Evolutionary conservation across 1,139 yeast species (phyloP), one percentile per base, ranked within the genome.

Genomic region (Blastobotrys proliferans): DNA sequence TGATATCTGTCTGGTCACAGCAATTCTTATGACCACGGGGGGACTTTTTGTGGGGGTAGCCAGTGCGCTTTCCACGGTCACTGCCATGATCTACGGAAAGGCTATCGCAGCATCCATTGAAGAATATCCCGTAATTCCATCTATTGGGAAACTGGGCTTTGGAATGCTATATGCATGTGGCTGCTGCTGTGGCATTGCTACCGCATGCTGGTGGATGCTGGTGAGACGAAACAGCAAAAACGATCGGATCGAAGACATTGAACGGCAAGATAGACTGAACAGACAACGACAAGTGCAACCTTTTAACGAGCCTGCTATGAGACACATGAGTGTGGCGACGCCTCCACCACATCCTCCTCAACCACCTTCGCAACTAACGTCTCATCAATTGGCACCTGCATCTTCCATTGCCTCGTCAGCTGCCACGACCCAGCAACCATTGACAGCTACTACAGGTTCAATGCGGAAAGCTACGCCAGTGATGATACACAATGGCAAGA

Each of bases 141-240:
- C 26, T 9, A 11, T n/a, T 2, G 38, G 43, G 2, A n/a, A 22
- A 26, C 5, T 34, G 16, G 38, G 34, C 6, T 22, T 40, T 24
- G 29, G 29, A 9, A 27, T 33, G 27, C 17, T 40, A 11, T 34
- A 40, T 22, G n/a, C 18, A 10, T 17, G 34, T 2, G 8, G 18
- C 4, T 27, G 29, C 19, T 21, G 33, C 14, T 27, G 14, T 9
- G 38, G 34, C 10, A 6, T 40, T 3, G 32, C 38, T 2, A 6
- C 18, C 21, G 17, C 13, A 16, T 3, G 6, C 11, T 40, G 43
- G 43, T 40, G 34, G 38, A 10, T 33, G 9, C 3, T 40, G 29
- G 21, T 24, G 2, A 11, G 35, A 30, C 30, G 18, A 6, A 29
- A 14, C 24, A 16, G 30, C 11, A 21, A 25, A 18, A 13, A 6